Base-by-base conservation (phyloP, 2,329 filamentous ascomycete genomes). In the Ceratocystis ficicola region DNA sequence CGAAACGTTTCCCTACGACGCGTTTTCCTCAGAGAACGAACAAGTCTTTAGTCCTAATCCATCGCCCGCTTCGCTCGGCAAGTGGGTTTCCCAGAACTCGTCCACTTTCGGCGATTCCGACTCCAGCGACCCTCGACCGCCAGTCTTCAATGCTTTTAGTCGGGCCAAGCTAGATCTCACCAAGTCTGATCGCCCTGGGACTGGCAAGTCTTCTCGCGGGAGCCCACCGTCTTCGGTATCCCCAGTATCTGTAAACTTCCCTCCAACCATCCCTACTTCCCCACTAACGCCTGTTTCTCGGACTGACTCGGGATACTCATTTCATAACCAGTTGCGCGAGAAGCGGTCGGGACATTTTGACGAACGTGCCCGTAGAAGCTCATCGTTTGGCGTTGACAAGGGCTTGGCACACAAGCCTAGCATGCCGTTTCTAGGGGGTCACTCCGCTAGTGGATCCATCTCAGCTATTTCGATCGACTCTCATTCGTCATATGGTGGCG, bases 281-380 rank as follows among this genome's bases (percentile, higher is more conserved):
- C 66, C 66, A n/a, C 82, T 83, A 2, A 93, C 89, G 2, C 87
- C 89, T 0, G 83, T 89, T n/a, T 95, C 91, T 5, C 83, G 91
- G 17, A 95, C 88, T 72, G 94, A 99, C 73, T 96, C 93, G 3
- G 93, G 90, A 1, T 95, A 94, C 74, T 89, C 90, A 44, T 79
- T 96, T 66, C 87, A 92, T 69, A 85, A 89, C 20, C 95, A 90
- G 3, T 79, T 99, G 66, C 86, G 91, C 41, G 94, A 97, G 76
- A 99, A 97, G 78, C 85, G 93, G 63, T 97, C 94, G 2, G 92
- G 89, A 1, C 90, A 96, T 73, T 96, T 97, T 70, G 89, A 94
- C 71, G 84, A 87, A 69, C 77, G 81, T 69, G 88, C 88, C n/a
- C 84, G 92, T 68, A 85, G 93, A 70, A 96, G 92, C 77, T 95